A percentile compares a stretch with the other conserved stretches of the same genome.
These are phyloP conservation scores for Telfairia occidentalis DNA, from an alignment of 331 rosid species.

Conservation along the genomic window DNA sequence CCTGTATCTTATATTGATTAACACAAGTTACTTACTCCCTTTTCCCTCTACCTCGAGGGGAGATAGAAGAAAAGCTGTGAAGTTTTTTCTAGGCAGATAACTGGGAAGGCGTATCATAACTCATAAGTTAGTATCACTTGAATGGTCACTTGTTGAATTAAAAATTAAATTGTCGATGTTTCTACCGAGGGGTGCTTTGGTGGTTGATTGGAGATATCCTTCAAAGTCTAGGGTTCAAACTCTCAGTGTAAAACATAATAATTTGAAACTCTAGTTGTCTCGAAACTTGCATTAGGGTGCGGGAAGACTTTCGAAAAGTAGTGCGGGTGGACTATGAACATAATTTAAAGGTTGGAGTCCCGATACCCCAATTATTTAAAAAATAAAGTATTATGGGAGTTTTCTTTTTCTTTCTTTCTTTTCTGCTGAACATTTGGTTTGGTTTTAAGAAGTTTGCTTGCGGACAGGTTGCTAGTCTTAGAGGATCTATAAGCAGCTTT, in stretches of 20 bases:
- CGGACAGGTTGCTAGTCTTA: conserved; percentile 81
- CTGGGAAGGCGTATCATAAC: background rate
- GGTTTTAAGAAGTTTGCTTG: conserved; percentile 8
- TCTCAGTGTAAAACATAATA: background rate
- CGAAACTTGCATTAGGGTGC: background rate
- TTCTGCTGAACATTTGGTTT: background rate
- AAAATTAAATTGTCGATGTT: background rate
- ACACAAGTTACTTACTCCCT: background rate
- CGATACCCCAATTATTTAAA: background rate
- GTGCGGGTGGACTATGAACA: background rate
- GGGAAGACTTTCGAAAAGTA: background rate
- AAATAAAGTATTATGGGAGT: background rate
- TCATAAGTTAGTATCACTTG: background rate
- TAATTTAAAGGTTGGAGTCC: background rate
- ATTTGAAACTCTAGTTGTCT: background rate
- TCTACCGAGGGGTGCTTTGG: background rate
- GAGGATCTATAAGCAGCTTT: conserved; percentile 93
- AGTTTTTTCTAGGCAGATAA: background rate
- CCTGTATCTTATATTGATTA: background rate
- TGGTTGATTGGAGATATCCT: background rate
- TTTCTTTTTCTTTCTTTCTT: background rate
- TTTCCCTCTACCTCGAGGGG: background rate
- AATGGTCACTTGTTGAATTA: background rate
- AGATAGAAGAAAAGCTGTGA: background rate
- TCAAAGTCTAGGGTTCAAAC: background rate